phyloP scores from a whole-genome alignment of 177 flowering plant species.

The Telopea speciosissima region DNA sequence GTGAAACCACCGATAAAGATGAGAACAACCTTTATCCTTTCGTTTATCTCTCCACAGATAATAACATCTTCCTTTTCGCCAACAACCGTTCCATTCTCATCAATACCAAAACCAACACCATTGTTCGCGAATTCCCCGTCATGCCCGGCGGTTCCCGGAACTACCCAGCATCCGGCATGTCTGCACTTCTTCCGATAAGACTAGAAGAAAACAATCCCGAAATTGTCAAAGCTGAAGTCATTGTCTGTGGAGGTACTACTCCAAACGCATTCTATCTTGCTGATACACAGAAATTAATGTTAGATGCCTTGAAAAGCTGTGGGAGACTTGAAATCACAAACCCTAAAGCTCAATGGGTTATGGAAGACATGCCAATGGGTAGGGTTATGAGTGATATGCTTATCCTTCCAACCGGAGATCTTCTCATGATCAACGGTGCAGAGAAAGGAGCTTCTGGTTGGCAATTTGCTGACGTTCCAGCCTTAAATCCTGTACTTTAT shows the following conservation, averaged over 20 bases:
- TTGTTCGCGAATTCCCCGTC: constrained; percentile 43
- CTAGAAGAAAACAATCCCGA: constrained; percentile 12
- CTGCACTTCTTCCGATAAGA: constrained; percentile 63
- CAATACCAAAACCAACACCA: constrained; percentile 26
- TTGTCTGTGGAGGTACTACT: constrained; percentile 60
- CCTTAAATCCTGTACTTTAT: constrained; percentile 50
- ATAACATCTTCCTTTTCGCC: constrained; percentile 72
- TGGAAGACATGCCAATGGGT: constrained; percentile 55
- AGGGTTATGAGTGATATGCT: constrained; percentile 77
- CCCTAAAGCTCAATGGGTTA: constrained; percentile 39
- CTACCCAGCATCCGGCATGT: constrained; percentile 71
- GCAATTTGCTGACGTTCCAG: constrained; percentile 49
- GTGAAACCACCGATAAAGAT: constrained; percentile 39
- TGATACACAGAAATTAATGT: constrained; percentile 16
- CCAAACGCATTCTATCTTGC: constrained; percentile 18
- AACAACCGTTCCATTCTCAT: constrained; percentile 63
- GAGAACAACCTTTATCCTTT: constrained; percentile 94
- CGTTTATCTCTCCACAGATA: constrained; percentile 63
- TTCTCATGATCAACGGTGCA: constrained; percentile 78
- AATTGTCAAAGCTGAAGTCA: constrained; percentile 39
- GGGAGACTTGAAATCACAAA: constrained; percentile 34
- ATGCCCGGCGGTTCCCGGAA: constrained; percentile 64
- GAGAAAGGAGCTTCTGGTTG: constrained; percentile 59
- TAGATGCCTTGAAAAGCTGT: constrained; percentile 42
- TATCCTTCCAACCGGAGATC: constrained; percentile 58